These are phyloP conservation scores for Sutorius australiensis DNA, from an alignment of 768 basidiomycete genomes.

Conservation along the genomic window DNA sequence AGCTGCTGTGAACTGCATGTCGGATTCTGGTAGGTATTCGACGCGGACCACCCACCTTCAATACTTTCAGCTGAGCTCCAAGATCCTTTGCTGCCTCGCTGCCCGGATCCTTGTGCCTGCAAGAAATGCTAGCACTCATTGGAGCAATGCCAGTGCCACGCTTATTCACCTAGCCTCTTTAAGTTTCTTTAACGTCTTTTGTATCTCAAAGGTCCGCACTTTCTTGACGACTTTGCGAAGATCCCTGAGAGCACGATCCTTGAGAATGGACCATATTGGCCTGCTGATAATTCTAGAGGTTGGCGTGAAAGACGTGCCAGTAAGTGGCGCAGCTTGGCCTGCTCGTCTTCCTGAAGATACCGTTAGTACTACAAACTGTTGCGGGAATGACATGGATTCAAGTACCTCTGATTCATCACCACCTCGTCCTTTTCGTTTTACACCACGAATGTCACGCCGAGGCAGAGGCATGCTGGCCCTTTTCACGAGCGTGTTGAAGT, in stretches of 20 bases:
- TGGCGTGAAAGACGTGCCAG: constrained; percentile 42
- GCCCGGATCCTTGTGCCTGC: constrained; percentile 36
- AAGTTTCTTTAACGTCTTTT: constrained; percentile 78
- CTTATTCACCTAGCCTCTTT: constrained; percentile 58
- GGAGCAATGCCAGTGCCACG: not conserved
- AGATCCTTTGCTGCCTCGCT: constrained; percentile 43
- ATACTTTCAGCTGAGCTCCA: constrained; percentile 54
- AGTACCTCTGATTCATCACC: constrained; percentile 33
- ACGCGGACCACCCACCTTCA: constrained; percentile 53
- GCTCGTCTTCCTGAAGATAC: constrained; percentile 37
- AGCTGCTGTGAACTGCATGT: constrained; percentile 41
- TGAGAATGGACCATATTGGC: constrained; percentile 15
- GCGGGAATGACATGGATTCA: not conserved
- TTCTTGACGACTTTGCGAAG: constrained; percentile 76
- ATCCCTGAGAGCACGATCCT: constrained; percentile 77
- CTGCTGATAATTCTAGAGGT: constrained; percentile 5
- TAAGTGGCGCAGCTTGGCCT: constrained; percentile 47
- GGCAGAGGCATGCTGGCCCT: constrained; percentile 7
- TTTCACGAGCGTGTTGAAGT: no score
- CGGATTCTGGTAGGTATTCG: not conserved
- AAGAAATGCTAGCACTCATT: not conserved
- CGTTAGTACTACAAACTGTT: not conserved
- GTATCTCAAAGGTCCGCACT: constrained; percentile 75
- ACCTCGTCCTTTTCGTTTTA: constrained; percentile 45
- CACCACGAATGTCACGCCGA: constrained; percentile 17